These are phyloP conservation scores for Alternaria ethzedia DNA, from an alignment of 2,329 filamentous ascomycete species.

Conservation along the genomic window DNA sequence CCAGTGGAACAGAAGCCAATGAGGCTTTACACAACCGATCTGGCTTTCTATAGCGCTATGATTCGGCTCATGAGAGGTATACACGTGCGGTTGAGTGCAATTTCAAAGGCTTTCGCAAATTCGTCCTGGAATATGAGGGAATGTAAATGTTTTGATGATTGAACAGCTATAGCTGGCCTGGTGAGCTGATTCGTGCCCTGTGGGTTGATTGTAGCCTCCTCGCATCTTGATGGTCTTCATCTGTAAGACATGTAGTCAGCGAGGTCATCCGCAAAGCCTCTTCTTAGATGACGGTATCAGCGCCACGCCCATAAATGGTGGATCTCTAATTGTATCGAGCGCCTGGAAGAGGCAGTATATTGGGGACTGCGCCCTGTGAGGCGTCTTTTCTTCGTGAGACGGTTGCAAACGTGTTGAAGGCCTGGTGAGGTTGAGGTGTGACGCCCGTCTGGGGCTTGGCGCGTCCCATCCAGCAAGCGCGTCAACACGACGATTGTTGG, in stretches of 20 bases:
- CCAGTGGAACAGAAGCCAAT: not conserved
- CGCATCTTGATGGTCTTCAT: not conserved
- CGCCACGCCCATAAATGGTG: not conserved
- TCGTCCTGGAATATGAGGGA: not conserved
- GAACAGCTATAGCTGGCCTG: not conserved
- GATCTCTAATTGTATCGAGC: not conserved
- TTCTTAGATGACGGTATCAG: not conserved
- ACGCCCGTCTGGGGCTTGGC: not conserved
- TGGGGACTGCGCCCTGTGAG: not conserved
- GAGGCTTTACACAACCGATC: not conserved
- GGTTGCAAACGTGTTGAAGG: not conserved
- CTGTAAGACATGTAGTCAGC: not conserved
- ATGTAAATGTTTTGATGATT: not conserved
- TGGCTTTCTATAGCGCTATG: not conserved
- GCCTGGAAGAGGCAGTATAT: not conserved
- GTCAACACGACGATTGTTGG: not conserved
- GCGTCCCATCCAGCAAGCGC: not conserved
- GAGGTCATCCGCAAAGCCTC: not conserved
- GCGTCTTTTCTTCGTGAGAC: conserved; percentile 5
- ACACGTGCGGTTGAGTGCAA: not conserved
- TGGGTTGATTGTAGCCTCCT: not conserved
- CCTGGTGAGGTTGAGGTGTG: not conserved
- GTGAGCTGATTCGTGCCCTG: not conserved
- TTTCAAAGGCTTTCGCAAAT: not conserved
- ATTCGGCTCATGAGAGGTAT: not conserved